phyloP scores from a whole-genome alignment of 176 grass and related monocot genomes.

The Cenchrus fungigraminus region DNA sequence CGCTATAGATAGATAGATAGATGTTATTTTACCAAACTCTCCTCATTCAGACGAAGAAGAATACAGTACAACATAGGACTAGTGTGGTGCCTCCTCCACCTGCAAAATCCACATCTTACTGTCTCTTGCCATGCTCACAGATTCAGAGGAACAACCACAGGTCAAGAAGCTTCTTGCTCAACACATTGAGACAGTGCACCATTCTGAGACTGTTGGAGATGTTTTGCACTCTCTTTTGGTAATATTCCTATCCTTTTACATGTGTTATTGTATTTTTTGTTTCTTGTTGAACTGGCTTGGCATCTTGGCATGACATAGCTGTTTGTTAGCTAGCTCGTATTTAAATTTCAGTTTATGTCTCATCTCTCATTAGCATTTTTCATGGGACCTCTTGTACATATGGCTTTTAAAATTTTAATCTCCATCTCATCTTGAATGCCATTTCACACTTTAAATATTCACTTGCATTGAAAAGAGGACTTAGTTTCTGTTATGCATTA shows the following conservation, averaged over 20 bases:
- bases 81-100: neutral
- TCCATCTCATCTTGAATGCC: neutral
- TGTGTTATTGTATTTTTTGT: neutral
- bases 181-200: constrained; percentile 68
- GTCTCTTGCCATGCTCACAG: constrained; percentile 12
- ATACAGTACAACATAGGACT: neutral
- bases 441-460: neutral
- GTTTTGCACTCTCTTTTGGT: constrained; percentile 84
- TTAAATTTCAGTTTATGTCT: neutral
- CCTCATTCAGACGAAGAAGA: neutral
- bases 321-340: neutral
- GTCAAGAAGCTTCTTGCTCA: constrained; percentile 83
- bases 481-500: neutral
- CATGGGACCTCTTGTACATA: neutral
- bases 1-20: too few relatives aligned
- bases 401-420: neutral
- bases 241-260: neutral
- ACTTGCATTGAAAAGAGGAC: neutral
- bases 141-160: constrained; percentile 52
- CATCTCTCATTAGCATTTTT: neutral
- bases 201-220: constrained; percentile 61
- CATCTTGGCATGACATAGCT: neutral
- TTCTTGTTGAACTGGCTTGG: constrained; percentile 1
- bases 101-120: neutral
- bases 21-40: too few relatives aligned